A percentile compares a stretch with the other conserved stretches of the same genome.
These are phyloP conservation scores for Phytophthora litchii DNA, from an alignment of 352 stramenopile genomes.

Conservation along the genomic window DNA sequence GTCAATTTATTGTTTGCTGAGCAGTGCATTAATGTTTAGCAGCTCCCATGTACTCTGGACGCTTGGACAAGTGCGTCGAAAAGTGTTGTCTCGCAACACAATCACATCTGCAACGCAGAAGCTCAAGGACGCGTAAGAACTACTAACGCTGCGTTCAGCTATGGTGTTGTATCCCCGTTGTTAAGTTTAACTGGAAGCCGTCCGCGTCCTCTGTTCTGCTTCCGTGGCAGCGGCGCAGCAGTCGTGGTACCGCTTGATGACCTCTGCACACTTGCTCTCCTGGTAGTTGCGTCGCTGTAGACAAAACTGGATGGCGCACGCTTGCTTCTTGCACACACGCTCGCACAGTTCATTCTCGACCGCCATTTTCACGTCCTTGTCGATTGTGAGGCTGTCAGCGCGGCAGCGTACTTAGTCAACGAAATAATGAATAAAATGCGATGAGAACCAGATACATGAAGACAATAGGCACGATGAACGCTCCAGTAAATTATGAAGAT, in stretches of 20 bases:
- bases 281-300: constrained; percentile 77
- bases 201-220: constrained; percentile 26
- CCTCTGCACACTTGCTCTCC: constrained; percentile 62
- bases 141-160: neutral
- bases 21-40: constrained; percentile 49
- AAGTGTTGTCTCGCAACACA: constrained; percentile 13
- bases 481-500: constrained; percentile 40
- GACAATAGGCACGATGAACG: constrained; percentile 17
- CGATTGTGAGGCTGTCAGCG: constrained; percentile 23
- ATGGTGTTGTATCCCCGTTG: too few species aligned
- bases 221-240: constrained; percentile 65
- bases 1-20: neutral
- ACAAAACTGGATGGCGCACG: constrained; percentile 86
- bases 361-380: constrained; percentile 12
- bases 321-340: constrained; percentile 69
- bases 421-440: too few species aligned
- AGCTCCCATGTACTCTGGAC: constrained; percentile 54
- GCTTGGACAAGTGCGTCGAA: constrained; percentile 40
- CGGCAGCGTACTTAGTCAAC: too few species aligned
- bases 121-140: constrained; percentile 23
- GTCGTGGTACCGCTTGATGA: constrained; percentile 76
- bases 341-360: constrained; percentile 54
- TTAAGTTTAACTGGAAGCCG: constrained; percentile 1
- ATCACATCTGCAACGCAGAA: constrained; percentile 8
- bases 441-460: too few species aligned